Base-by-base conservation (phyloP, 2,329 filamentous ascomycete species). In the Xenoacremonium recifei region DNA sequence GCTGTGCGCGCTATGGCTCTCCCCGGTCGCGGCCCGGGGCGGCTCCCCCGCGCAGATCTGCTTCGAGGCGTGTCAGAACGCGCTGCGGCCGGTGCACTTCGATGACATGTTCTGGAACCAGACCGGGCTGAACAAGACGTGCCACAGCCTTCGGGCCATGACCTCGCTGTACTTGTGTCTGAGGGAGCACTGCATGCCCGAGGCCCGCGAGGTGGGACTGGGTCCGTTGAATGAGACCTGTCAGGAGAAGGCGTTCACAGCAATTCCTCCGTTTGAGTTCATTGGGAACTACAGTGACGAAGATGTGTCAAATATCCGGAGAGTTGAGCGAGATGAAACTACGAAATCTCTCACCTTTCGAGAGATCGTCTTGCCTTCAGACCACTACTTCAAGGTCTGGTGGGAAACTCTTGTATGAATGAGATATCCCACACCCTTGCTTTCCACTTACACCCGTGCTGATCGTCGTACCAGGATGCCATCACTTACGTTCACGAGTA, bases 391-490 rank as follows among this genome's bases (percentile, higher is more conserved):
- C 43, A 45, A 45, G 0, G 46, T 60, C 1, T 66, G 68, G 51
- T 64, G 61, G 44, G 62, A 66, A 35, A 72, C 71, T 5, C 51
- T 73, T 45, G 67, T 60, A 53, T 42, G 60, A n/a, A n/a, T n/a
- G n/a, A n/a, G n/a, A n/a, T n/a, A n/a, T 40, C 3, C 5, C 3
- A 10, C 12, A 10, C 1, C 13, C 7, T n/a, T n/a, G n/a, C 23
- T 3, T 31, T 10, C 3, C 11, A 17, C 19, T 3, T 18, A 18
- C 34, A 20, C 30, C 2, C 3, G 9, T 3, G 17, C 45, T 47
- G 37, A 60, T 13, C 35, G 15, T 16, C 7, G 10, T 3, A 37
- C 2, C 21, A 68, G 68, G 64, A 64, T 13, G 60, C 65, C 21
- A 54, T 59, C 1, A 43, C 57, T 27, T 69, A 71, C 45, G 63